These are phyloP conservation scores for Candida koratica DNA, from an alignment of 805 yeast genomes.

Conservation along the genomic window DNA sequence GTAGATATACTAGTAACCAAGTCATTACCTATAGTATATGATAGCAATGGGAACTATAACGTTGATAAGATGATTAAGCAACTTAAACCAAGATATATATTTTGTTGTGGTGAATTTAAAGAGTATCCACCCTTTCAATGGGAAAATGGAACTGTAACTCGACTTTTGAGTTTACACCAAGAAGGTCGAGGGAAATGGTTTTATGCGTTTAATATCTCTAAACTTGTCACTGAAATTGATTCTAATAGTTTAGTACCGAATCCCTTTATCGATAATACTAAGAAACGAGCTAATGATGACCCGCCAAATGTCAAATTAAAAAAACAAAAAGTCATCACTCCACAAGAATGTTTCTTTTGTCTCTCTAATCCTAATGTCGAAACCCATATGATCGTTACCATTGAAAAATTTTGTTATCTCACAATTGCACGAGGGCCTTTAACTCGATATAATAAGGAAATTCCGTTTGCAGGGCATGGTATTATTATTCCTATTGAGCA, in stretches of 20 bases:
- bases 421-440: conserved; percentile 87
- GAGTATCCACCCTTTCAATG: conserved; percentile 60
- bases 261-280: conserved; percentile 23
- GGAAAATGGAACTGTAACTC: conserved; percentile 45
- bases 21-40: conserved; percentile 49
- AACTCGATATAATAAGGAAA: conserved; percentile 44
- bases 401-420: conserved; percentile 62
- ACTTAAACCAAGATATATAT: conserved; percentile 63
- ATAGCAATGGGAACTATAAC: conserved; percentile 41
- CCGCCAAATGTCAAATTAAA: conserved; percentile 19
- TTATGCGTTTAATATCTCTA: conserved; percentile 55
- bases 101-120: conserved; percentile 52
- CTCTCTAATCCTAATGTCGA: conserved; percentile 74
- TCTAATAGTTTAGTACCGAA: conserved; percentile 16
- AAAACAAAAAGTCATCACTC: conserved; percentile 44
- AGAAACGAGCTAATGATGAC: conserved; percentile 16
- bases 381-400: conserved; percentile 74
- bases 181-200: conserved; percentile 63
- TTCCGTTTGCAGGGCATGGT: conserved; percentile 75
- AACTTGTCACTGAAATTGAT: conserved; percentile 12
- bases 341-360: conserved; percentile 75
- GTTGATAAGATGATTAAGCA: conserved; percentile 46
- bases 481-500: conserved; percentile 78
- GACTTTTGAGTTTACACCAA: conserved; percentile 63
- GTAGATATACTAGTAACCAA: conserved; percentile 55